These are phyloP conservation scores for Euryodendron excelsum DNA, from an alignment of 148 eudicot genomes.

Conservation along the genomic window DNA sequence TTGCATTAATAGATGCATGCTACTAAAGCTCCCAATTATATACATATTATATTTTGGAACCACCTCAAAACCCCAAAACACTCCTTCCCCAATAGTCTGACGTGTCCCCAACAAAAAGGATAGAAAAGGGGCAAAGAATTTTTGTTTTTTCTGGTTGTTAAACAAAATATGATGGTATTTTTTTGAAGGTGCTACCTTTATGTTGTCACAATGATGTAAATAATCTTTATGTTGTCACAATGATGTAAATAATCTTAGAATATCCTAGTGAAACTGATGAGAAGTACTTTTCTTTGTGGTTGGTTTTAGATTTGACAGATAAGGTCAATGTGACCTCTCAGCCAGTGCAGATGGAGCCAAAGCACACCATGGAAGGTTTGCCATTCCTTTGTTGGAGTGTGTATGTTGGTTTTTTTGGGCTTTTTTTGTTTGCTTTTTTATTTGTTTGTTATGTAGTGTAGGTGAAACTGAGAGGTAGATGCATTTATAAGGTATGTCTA, in stretches of 20 bases:
- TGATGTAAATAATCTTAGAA: background rate
- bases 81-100: too few relatives aligned
- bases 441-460: background rate
- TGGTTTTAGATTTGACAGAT: conserved; percentile 30
- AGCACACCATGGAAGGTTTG: conserved; percentile 20
- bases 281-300: background rate
- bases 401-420: background rate
- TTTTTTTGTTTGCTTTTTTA: too few relatives aligned
- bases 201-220: background rate
- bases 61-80: too few relatives aligned
- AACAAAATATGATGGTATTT: background rate
- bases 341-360: conserved; percentile 22
- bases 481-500: background rate
- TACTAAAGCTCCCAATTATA: background rate
- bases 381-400: background rate
- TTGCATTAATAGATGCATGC: background rate
- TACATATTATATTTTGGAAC: background rate
- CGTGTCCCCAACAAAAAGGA: background rate
- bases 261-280: conserved; percentile 5
- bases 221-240: background rate
- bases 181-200: background rate
- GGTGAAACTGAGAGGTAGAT: background rate
- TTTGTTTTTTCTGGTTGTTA: background rate
- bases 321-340: conserved; percentile 15
- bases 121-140: background rate